Evolutionary conservation across 2,329 filamentous ascomycete species (phyloP), one percentile per base, ranked within the genome.

Genomic region (Hypoxylon sp.): DNA sequence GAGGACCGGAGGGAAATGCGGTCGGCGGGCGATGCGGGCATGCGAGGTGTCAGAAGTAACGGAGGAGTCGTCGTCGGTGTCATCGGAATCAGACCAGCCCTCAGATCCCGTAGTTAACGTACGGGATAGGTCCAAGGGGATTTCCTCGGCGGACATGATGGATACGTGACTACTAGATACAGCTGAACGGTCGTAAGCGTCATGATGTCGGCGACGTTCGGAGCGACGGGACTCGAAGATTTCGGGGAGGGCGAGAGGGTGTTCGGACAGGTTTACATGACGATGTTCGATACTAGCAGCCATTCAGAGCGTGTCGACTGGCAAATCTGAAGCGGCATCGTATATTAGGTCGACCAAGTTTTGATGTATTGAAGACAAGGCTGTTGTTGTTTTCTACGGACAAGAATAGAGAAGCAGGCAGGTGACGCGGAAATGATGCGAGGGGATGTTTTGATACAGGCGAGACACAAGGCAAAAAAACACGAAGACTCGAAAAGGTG

Each of bases 1-100:
- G 17, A 73, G 62, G n/a, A 68, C 39, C 4, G 66, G 66, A 7
- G 70, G 69, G 19, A 73, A 65, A 65, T 68, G 69, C n/a, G 70
- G 68, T 49, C 66, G 71, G 19, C 65, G 52, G 28, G 61, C 49
- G 53, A 61, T 39, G 24, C 71, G 68, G 39, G 70, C 68, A 49
- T 72, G 65, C 7, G 69, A 58, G 44, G 68, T 70, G 24, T 69
- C 65, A 48, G 69, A 68, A 24, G 65, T 68, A 30, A 43, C 47
- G 47, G 66, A 69, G n/a, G 69, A 71, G 53, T 37, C 64, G 52
- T 67, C 65, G 20, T 65, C 47, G 34, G 58, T 46, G 34, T 66
- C 63, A 51, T 61, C 67, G 47, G 61, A 65, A 54, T 65, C 61
- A 32, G 64, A 52, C 67, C 64, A 69, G 44, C 64, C 64, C 47